Evolutionary conservation across 176 grass and related monocot genomes (phyloP).

Genomic region (Calamus simplicifolius): DNA sequence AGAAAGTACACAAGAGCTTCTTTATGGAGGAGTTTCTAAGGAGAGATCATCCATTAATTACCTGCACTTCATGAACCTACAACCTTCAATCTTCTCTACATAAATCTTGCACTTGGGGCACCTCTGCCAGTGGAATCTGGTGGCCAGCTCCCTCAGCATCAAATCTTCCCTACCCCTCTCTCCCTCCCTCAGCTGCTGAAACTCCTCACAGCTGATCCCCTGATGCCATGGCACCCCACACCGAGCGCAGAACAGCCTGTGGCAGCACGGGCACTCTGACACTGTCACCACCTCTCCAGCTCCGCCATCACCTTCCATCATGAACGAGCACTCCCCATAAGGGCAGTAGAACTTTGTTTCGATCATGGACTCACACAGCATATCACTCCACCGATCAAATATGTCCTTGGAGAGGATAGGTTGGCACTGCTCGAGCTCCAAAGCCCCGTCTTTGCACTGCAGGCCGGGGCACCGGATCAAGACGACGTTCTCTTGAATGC

Average conservation of each 20-base stretch:
- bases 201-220: conserved; percentile 34
- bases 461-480: conserved; percentile 3
- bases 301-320: not conserved
- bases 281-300: not conserved
- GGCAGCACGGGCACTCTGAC: conserved; percentile 1
- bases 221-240: conserved; percentile 78
- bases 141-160: conserved; percentile 43
- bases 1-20: too few species aligned
- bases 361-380: not conserved
- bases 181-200: conserved; percentile 30
- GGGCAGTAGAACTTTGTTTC: conserved; percentile 6
- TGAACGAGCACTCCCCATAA: not conserved
- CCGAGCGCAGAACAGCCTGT: conserved; percentile 37
- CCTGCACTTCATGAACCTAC: conserved; percentile 71
- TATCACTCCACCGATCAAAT: not conserved
- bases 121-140: conserved; percentile 57
- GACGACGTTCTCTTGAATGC: not conserved
- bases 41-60: conserved; percentile 13
- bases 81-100: conserved; percentile 59
- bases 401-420: not conserved
- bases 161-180: conserved; percentile 42
- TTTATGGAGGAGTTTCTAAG: too few species aligned
- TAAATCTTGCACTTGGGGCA: conserved; percentile 76
- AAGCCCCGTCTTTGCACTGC: not conserved
- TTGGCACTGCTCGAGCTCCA: not conserved